phyloP scores from a whole-genome alignment of 768 basidiomycete species.

The Polyporus arcularius region DNA sequence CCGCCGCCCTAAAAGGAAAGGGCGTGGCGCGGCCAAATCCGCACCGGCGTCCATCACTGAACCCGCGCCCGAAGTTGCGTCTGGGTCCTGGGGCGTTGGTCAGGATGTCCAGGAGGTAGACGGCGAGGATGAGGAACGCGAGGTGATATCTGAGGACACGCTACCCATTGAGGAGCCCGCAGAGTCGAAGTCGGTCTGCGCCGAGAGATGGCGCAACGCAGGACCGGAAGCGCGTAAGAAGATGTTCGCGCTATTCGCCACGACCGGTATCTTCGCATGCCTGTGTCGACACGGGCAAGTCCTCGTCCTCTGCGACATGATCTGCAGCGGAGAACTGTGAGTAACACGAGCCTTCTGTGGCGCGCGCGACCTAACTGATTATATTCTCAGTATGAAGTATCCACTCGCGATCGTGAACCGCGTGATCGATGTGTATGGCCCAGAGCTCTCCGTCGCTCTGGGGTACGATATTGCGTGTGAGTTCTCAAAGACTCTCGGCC shows the following conservation, averaged over 20 bases:
- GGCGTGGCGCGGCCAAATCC: too few species aligned
- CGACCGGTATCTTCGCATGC: slow-evolving; percentile 24
- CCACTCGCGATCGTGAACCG: slow-evolving; percentile 21
- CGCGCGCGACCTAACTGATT: too few species aligned
- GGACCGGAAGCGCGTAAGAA: slow-evolving; percentile 20
- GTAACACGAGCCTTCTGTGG: background rate
- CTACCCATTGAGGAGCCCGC: too few species aligned
- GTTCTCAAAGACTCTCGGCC: slow-evolving; percentile 19
- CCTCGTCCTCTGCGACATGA: slow-evolving; percentile 27
- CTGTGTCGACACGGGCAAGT: slow-evolving; percentile 26
- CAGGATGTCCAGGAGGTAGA: too few species aligned
- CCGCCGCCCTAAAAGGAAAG: too few species aligned
- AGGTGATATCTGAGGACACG: too few species aligned
- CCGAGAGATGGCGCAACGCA: slow-evolving; percentile 21
- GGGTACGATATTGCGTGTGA: slow-evolving; percentile 33
- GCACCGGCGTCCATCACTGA: too few species aligned
- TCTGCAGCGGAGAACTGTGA: slow-evolving; percentile 30
- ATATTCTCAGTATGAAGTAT: slow-evolving; percentile 14
- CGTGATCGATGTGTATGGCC: slow-evolving; percentile 16
- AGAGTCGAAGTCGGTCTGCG: slow-evolving; percentile 8
- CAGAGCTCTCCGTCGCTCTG: slow-evolving; percentile 13
- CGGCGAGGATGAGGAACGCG: too few species aligned
- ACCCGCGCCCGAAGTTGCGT: too few species aligned
- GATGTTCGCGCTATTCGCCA: slow-evolving; percentile 24
- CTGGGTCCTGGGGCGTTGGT: too few species aligned